Conservation (phyloP, 2,329 filamentous ascomycete species). For the Nannizziopsis arthrosporioides region DNA sequence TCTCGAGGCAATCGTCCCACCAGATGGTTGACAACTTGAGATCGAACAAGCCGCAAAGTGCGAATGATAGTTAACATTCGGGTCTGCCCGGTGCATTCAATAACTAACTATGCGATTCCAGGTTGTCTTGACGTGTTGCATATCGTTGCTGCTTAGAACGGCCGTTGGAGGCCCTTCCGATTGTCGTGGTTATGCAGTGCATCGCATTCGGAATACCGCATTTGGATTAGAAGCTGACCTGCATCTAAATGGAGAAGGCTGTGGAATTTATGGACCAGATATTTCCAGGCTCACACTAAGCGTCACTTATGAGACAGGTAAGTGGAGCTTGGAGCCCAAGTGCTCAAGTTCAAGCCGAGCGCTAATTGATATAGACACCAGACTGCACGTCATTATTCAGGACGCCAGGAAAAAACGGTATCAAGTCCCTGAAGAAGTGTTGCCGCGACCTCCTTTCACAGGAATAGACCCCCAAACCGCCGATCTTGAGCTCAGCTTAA, state of each 20-base stretch:
- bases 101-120: too few species aligned
- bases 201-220: neutral
- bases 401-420: neutral
- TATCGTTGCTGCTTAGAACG: neutral
- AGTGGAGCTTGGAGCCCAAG: neutral
- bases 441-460: neutral
- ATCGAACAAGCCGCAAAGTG: too few species aligned
- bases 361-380: neutral
- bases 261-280: slow-evolving; percentile 3
- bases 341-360: neutral
- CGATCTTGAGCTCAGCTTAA: neutral
- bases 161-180: neutral
- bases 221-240: neutral
- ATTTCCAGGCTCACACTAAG: neutral
- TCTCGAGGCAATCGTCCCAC: too few species aligned
- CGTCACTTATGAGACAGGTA: neutral
- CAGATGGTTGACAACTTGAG: too few species aligned
- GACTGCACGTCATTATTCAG: neutral
- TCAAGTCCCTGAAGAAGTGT: neutral
- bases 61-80: too few species aligned
- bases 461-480: neutral
- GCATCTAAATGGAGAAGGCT: neutral
- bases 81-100: too few species aligned
- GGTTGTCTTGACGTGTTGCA: neutral
- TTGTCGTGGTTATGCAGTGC: neutral